These are phyloP conservation scores for Phaseolus lunatus DNA, from an alignment of 306 rosid species.

Conservation along the genomic window DNA sequence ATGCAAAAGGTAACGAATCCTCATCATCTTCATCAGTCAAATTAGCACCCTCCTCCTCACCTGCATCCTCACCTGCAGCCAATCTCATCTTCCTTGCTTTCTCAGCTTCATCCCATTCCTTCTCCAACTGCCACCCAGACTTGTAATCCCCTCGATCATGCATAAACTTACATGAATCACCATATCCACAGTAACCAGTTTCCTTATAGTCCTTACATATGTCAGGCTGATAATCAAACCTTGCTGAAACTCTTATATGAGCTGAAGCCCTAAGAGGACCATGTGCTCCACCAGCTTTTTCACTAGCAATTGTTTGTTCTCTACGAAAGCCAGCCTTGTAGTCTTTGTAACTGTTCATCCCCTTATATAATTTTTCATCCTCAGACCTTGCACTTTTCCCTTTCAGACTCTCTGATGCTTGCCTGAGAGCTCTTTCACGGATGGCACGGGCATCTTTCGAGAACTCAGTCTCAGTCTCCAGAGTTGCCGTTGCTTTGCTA, in stretches of 20 bases:
- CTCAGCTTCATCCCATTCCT: constrained; percentile 94
- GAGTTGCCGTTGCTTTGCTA: constrained; percentile 78
- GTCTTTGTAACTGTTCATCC: constrained; percentile 71
- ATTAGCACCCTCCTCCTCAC: constrained; percentile 51
- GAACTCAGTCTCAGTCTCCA: constrained; percentile 87
- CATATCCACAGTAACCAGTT: constrained; percentile 88
- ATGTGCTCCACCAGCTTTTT: constrained; percentile 58
- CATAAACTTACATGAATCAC: constrained; percentile 87
- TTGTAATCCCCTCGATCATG: constrained; percentile 98
- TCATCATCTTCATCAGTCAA: constrained; percentile 61
- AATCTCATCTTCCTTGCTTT: constrained; percentile 78
- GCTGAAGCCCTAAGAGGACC: constrained; percentile 95
- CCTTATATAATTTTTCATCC: constrained; percentile 69
- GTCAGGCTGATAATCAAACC: constrained; percentile 94
- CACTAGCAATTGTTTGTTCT: constrained; percentile 71
- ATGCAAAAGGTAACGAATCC: constrained; percentile 73
- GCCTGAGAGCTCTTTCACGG: constrained; percentile 80
- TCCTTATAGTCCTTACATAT: constrained; percentile 91
- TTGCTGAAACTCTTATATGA: constrained; percentile 80
- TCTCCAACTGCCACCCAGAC: constrained; percentile 92
- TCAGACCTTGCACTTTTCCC: constrained; percentile 57
- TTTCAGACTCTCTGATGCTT: constrained; percentile 67
- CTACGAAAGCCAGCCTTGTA: constrained; percentile 85
- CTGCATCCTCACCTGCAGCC: constrained; percentile 64
- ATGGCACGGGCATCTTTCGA: constrained; percentile 79